Base-by-base conservation (phyloP, 2,329 filamentous ascomycete species). In the Scytalidium sp. region DNA sequence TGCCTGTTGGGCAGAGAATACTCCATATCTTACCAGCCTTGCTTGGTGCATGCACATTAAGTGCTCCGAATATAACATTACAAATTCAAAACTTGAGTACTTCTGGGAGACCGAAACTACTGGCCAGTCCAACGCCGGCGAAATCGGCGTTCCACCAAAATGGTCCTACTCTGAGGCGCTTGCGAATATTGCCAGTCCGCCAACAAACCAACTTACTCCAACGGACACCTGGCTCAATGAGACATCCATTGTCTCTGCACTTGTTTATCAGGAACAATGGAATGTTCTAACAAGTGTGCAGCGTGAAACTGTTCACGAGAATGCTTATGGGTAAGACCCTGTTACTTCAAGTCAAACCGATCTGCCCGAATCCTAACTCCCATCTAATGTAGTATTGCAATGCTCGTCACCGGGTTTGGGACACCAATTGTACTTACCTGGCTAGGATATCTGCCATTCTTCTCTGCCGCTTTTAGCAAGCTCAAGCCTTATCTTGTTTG, bases 401-500 rank as follows among this genome's bases (percentile, higher is more conserved):
- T 66, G 19, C 48, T 66, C 39, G 43, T 56, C 7, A 49, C 54
- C 13, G 63, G 61, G 7, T 59, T 66, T 39, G 61, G 55, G 2
- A 52, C 54, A 2, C 64, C 64, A 7, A 50, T 66, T 2, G 20
- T 63, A 17, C 36, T 64, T 19, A 60, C 62, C 3, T 17, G 56
- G 3, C 49, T 66, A 19, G 47, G 45, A 32, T 56, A 59, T 36
- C 42, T 66, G 5, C 67, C 67, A 2, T 64, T 54, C 43, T 56
- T 64, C 46, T 53, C 53, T 3, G 19, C 19, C 11, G 3, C 63
- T 3, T 21, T 61, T 15, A 55, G 58, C 19, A 61, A 57, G 47
- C 23, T 66, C 23, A 66, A 62, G 36, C 63, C 66, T 9, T 67
- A 64, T 50, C 45, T 69, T n/a, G 50, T 65, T 41, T 68, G 64